Conservation (phyloP, 441 rosid genomes). For the Manihot esculenta region DNA sequence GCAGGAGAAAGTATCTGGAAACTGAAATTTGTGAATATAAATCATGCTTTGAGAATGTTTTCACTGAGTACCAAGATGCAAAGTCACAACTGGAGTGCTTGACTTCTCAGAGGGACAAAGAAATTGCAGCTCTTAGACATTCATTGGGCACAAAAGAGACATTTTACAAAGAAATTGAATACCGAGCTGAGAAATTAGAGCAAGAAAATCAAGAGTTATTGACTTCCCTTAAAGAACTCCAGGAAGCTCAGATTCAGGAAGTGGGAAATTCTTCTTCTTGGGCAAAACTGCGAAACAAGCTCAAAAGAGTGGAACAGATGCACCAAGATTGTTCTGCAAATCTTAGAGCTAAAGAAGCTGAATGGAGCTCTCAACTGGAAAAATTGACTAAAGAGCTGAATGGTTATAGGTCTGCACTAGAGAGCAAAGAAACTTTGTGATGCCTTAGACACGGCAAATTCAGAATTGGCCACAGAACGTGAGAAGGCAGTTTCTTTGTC, state of each 20-base stretch:
- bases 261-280: conserved; percentile 57
- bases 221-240: conserved; percentile 64
- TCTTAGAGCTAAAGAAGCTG: conserved; percentile 72
- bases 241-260: conserved; percentile 66
- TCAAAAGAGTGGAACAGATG: conserved; percentile 62
- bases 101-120: conserved; percentile 58
- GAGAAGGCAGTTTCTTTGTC: conserved; percentile 47
- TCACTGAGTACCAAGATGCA: conserved; percentile 56
- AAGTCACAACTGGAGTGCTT: conserved; percentile 60
- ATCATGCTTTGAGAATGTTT: conserved; percentile 50
- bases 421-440: conserved; percentile 62
- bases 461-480: conserved; percentile 47
- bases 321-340: conserved; percentile 60
- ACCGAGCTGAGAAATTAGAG: conserved; percentile 55
- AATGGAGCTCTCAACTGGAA: conserved; percentile 58
- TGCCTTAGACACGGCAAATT: conserved; percentile 53
- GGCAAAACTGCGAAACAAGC: conserved; percentile 57
- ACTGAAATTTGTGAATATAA: conserved; percentile 66
- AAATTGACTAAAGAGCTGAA: conserved; percentile 51
- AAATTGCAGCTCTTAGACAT: conserved; percentile 73
- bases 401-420: conserved; percentile 40
- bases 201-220: conserved; percentile 77
- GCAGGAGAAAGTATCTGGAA: conserved; percentile 68
- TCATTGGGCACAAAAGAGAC: conserved; percentile 56
- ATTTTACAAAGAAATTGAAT: conserved; percentile 61